These are phyloP conservation scores for Colletotrichum costaricense DNA, from an alignment of 2,329 filamentous ascomycete genomes.

Conservation along the genomic window DNA sequence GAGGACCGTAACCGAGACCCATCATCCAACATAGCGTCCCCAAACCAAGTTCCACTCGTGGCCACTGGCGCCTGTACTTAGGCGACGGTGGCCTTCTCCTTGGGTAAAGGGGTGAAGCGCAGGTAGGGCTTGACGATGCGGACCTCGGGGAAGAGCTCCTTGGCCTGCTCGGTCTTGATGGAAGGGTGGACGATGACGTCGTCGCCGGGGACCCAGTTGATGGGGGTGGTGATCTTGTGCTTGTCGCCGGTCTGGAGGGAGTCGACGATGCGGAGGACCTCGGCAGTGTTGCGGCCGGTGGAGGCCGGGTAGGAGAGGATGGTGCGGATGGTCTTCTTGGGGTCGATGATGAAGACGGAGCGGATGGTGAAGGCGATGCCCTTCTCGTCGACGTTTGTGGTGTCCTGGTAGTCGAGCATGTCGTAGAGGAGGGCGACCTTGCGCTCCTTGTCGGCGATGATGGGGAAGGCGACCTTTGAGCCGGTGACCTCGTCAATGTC, in stretches of 20 bases:
- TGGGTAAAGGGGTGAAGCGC: constrained; percentile 75
- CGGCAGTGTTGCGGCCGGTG: constrained; percentile 84
- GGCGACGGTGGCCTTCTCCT: constrained; percentile 57
- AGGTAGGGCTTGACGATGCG: constrained; percentile 78
- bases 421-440: constrained; percentile 82
- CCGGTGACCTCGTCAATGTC: constrained; percentile 86
- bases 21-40: constrained; percentile 25
- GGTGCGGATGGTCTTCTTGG: constrained; percentile 90
- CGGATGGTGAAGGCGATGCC: constrained; percentile 94
- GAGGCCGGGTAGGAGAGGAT: constrained; percentile 94
- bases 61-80: constrained; percentile 37
- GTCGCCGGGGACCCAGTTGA: constrained; percentile 90
- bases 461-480: constrained; percentile 78
- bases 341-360: constrained; percentile 94
- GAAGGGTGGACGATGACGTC: constrained; percentile 92
- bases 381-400: constrained; percentile 83
- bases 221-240: constrained; percentile 87
- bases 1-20: background rate
- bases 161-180: constrained; percentile 86
- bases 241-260: constrained; percentile 87
- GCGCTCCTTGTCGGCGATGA: constrained; percentile 83
- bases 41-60: constrained; percentile 27
- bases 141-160: constrained; percentile 86
- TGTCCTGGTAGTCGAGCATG: constrained; percentile 87
- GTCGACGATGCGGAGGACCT: constrained; percentile 83